Evolutionary conservation across 108 stramenopile species (phyloP), one percentile per base, ranked within the genome.

Genomic region (Chaetoceros tenuissimus): DNA sequence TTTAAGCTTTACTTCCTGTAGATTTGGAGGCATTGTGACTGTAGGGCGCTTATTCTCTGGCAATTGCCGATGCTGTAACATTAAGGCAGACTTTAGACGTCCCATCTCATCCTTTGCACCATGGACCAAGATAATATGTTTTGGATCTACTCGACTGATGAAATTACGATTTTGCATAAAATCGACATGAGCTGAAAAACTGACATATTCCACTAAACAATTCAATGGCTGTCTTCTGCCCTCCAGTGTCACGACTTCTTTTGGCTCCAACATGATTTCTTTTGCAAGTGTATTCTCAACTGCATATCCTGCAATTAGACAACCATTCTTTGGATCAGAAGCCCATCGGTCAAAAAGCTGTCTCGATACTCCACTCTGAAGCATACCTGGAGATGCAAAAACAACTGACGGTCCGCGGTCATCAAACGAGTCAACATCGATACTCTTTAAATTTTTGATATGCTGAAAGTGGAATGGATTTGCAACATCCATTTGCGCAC

Each of bases 151-250:
- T 30, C 70, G 66, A 7, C 85, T 76, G 40, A 99, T 97, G 63
- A 97, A 97, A 29, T 82, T 62, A 53, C 86, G 62, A 78, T 97
- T 97, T 55, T 99, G 95, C 3, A 89, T 79, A 73, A 92, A 98
- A 74, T 99, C 99, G 1, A 98, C 97, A 62, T 99, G 99, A 0
- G 99, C 99, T 0, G 92, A 86, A 67, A 99, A 99, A 47, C 87
- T 84, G 18, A 99, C 91, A 55, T 92, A 94, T 40, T 97, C 97
- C 29, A 99, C 94, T 47, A 87, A 55, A 64, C 94, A 94, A 73
- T 92, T 88, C 48, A 92, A 57, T 7, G 94, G 90, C 63, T 96
- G 93, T 40, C 85, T 66, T 19, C 94, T 60, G 23, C 97, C 97
- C 58, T 96, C 94, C 72, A 97, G 60, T 1, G 96, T 92, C 3